A percentile compares a stretch with the other conserved stretches of the same genome.
Conservation (phyloP, 2,329 filamentous ascomycete species). For the Colletotrichum spaethianum region DNA sequence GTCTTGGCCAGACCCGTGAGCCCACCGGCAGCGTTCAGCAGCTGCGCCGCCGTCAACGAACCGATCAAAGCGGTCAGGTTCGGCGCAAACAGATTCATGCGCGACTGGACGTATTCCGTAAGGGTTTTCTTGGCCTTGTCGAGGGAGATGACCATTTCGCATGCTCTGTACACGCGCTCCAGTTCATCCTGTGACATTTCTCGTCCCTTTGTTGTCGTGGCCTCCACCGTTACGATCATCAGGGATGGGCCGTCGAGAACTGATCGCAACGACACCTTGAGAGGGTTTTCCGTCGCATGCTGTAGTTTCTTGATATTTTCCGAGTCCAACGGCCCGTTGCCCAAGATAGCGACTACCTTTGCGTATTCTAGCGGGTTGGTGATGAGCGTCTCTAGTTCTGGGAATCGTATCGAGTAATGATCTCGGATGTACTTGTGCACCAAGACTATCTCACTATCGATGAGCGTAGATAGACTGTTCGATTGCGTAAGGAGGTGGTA, state of each 20-base stretch:
- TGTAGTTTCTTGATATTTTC: conserved; percentile 86
- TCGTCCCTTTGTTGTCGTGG: conserved; percentile 87
- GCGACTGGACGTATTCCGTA: conserved; percentile 94
- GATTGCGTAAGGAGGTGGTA: conserved; percentile 91
- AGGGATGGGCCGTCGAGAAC: conserved; percentile 90
- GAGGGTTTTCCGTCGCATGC: conserved; percentile 81
- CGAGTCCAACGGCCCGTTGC: conserved; percentile 89
- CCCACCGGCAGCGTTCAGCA: conserved; percentile 95
- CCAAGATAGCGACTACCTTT: conserved; percentile 92
- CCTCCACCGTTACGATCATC: conserved; percentile 97
- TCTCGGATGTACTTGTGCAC: conserved; percentile 98
- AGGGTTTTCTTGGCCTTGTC: conserved; percentile 89
- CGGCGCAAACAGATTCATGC: conserved; percentile 96
- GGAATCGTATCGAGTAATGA: conserved; percentile 94
- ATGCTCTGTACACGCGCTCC: conserved; percentile 80
- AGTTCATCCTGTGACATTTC: conserved; percentile 84
- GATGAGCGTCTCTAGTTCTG: conserved; percentile 90
- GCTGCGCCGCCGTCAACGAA: conserved; percentile 91
- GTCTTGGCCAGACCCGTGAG: conserved; percentile 91
- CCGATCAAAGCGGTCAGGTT: conserved; percentile 93
- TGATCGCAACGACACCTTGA: conserved; percentile 81
- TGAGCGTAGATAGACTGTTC: conserved; percentile 90
- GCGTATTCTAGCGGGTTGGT: conserved; percentile 95
- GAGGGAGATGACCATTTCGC: conserved; percentile 89
- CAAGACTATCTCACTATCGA: conserved; percentile 91